Base-by-base conservation (phyloP, 2,329 filamentous ascomycete genomes). In the Aphanoascus verrucosus region DNA sequence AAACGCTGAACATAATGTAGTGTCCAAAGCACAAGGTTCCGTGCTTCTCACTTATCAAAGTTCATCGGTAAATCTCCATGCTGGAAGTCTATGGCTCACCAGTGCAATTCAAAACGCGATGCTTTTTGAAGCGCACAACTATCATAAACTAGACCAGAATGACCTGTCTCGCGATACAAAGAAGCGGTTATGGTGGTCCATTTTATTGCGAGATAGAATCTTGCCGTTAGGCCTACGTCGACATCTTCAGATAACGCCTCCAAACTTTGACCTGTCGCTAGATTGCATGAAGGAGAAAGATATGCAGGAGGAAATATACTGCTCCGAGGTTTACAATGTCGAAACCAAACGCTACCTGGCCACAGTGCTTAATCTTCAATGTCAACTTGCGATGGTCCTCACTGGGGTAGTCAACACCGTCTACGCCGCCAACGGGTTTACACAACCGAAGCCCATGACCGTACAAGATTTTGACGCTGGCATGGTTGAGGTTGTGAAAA, bases 131-230 rank as follows among this genome's bases (percentile, higher is more conserved):
- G 72, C 70, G 67, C 49, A 52, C 32, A 45, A 45, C 19, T 71
- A 72, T 19, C 71, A 74, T 46, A 72, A 70, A 1, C 69, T 75
- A 42, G 69, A 71, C 31, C 74, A 74, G 51, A 63, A 65, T 3
- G 59, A 68, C 64, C 58, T 69, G 61, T 14, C 62, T 67, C 59
- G 49, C 23, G 23, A 45, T 52, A 64, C 69, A 6, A 67, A 74
- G 32, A 79, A 78, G 61, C 67, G 76, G 1, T 62, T 80, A 6
- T 79, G 76, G 76, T 79, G 77, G 76, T 76, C 74, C 54, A 77
- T 76, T 55, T 67, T 79, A 40, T 67, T 79, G 4, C 73, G 77
- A 9, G 77, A 79, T 60, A 70, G 75, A 38, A 73, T 76, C 15
- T 58, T 79, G 23, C 69, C 72, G 3, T 66, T 80, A 7, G 72